phyloP scores from a whole-genome alignment of 2,329 filamentous ascomycete species.

The Chaetomium strumarium region DNA sequence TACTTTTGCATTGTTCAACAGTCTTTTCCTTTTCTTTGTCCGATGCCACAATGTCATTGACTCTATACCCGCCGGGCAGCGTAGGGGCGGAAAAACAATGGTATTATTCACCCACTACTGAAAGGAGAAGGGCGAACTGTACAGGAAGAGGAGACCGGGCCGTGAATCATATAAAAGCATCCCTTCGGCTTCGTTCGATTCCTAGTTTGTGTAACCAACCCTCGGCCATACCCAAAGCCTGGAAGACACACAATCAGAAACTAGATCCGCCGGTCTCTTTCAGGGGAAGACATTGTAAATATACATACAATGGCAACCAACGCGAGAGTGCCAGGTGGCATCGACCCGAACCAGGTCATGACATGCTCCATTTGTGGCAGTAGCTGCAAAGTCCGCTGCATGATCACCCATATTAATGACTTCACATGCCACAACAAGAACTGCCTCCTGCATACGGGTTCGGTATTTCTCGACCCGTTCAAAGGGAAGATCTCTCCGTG shows the following conservation, averaged over 20 bases:
- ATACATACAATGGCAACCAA: not conserved
- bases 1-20: not conserved
- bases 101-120: not conserved
- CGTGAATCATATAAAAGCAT: not conserved
- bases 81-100: not conserved
- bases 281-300: no score
- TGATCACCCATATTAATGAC: not conserved
- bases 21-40: conserved; percentile 1
- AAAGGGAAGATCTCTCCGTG: not conserved
- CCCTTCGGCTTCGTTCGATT: not conserved
- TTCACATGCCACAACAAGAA: conserved; percentile 7
- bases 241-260: no score
- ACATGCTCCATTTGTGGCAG: not conserved
- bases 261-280: no score
- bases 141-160: not conserved
- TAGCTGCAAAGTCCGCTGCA: conserved; percentile 1
- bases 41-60: not conserved
- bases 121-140: not conserved
- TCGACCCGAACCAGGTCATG: not conserved
- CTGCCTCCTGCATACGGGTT: not conserved
- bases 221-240: no score
- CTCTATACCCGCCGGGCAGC: not conserved
- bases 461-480: not conserved
- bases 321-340: not conserved
- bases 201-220: no score